Evolutionary conservation across 2,329 filamentous ascomycete genomes (phyloP).

Genomic region (Ophiostoma australiae): DNA sequence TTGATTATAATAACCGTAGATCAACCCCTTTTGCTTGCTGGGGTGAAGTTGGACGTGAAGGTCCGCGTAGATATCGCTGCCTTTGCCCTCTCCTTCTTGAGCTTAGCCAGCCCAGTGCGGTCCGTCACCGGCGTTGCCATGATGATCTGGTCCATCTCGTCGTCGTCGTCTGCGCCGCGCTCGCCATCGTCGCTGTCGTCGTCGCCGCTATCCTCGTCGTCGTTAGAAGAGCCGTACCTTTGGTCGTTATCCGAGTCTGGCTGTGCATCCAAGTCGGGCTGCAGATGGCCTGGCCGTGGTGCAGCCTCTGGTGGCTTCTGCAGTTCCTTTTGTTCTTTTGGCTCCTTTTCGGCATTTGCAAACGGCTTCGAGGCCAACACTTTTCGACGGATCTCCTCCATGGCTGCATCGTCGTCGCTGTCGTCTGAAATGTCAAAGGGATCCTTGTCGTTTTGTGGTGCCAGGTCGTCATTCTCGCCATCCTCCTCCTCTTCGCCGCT

Average conservation of each 20-base stretch:
- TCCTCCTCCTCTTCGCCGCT: constrained; percentile 40
- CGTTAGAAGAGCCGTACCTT: constrained; percentile 20
- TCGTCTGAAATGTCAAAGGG: constrained; percentile 74
- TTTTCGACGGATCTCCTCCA: constrained; percentile 85
- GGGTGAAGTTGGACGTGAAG: constrained; percentile 47
- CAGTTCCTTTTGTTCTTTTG: constrained; percentile 33
- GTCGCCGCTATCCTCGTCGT: background rate
- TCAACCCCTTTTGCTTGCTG: constrained; percentile 47
- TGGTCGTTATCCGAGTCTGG: constrained; percentile 62
- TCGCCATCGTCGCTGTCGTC: constrained; percentile 38
- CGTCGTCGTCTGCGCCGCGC: constrained; percentile 54
- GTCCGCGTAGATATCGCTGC: constrained; percentile 47
- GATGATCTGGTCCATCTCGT: constrained; percentile 89
- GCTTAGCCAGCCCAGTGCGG: constrained; percentile 60
- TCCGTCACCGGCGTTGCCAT: constrained; percentile 86
- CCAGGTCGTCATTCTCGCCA: constrained; percentile 17
- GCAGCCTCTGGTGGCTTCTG: constrained; percentile 62
- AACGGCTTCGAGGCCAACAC: constrained; percentile 93
- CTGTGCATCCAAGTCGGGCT: constrained; percentile 61
- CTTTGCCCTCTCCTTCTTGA: constrained; percentile 52
- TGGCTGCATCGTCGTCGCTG: constrained; percentile 65
- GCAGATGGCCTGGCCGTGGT: constrained; percentile 50
- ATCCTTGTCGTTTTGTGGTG: constrained; percentile 46
- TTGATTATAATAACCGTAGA: no score
- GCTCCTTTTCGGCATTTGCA: constrained; percentile 46